These are phyloP conservation scores for Durusdinium trenchii DNA, from an alignment of 73 alveolate genomes.

Conservation along the genomic window DNA sequence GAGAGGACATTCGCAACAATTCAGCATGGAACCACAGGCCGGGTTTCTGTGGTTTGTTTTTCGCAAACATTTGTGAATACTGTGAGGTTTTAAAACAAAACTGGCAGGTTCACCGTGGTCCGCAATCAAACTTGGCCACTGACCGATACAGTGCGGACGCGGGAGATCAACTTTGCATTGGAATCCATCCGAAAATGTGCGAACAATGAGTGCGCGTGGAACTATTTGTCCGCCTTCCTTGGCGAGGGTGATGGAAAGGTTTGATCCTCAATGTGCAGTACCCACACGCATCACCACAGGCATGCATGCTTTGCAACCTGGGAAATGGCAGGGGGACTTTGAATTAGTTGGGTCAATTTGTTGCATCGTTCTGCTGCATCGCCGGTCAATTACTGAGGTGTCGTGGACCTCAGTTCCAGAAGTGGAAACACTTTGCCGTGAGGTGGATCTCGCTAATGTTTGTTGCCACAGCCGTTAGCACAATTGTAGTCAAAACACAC, in stretches of 20 bases:
- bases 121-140: constrained; percentile 26
- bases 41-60: neutral
- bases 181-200: constrained; percentile 35
- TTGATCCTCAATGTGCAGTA: too few species aligned
- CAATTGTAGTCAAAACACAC: too few species aligned
- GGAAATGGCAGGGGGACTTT: too few species aligned
- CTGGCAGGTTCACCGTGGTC: constrained; percentile 74
- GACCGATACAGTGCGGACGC: constrained; percentile 12
- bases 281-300: too few species aligned
- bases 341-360: too few species aligned
- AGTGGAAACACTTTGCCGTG: constrained; percentile 49
- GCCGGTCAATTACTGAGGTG: neutral
- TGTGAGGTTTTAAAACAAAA: neutral
- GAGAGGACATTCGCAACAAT: constrained; percentile 97
- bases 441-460: neutral
- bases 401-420: constrained; percentile 71
- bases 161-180: constrained; percentile 71
- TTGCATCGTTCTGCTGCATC: neutral
- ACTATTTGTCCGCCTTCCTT: constrained; percentile 75
- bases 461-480: too few species aligned
- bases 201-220: constrained; percentile 74
- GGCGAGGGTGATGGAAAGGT: constrained; percentile 69
- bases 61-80: neutral
- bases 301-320: too few species aligned
- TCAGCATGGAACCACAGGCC: constrained; percentile 97